These are phyloP conservation scores for Aspergillus sclerotioniger DNA, from an alignment of 495 filamentous ascomycete species.

Conservation along the genomic window DNA sequence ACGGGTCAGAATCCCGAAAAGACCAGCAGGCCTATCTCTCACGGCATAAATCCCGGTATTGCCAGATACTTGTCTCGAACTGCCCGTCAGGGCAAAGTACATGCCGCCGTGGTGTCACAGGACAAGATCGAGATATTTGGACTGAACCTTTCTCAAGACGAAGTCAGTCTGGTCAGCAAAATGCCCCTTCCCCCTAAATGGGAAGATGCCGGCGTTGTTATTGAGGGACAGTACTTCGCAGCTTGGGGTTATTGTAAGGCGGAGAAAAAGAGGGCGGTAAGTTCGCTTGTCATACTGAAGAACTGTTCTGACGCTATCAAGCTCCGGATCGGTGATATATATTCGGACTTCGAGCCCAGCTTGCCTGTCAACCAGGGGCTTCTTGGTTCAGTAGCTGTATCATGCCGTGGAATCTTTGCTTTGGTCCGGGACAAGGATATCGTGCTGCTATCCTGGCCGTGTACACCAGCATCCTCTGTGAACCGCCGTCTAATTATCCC, in stretches of 20 bases:
- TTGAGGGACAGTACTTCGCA: not conserved
- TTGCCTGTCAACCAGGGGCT: not conserved
- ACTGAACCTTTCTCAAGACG: not conserved
- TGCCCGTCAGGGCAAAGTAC: not conserved
- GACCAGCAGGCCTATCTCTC: too few species aligned
- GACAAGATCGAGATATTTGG: not conserved
- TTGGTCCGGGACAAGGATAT: not conserved
- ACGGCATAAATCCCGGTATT: not conserved
- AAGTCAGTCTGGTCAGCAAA: not conserved
- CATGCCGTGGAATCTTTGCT: not conserved
- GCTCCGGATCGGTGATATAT: not conserved
- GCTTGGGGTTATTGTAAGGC: not conserved
- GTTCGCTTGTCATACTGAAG: not conserved
- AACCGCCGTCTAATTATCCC: not conserved
- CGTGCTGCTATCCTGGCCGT: not conserved
- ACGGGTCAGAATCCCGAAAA: too few species aligned
- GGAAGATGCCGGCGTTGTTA: not conserved
- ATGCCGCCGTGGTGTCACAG: not conserved
- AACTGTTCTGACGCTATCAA: not conserved
- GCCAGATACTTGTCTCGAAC: not conserved
- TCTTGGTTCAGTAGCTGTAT: not conserved
- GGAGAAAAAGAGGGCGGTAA: not conserved
- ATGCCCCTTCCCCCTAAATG: not conserved
- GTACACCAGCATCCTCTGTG: not conserved
- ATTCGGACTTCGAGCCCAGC: not conserved